A percentile compares a stretch with the other conserved stretches of the same genome.
Evolutionary conservation across 2,329 filamentous ascomycete genomes (phyloP).

Genomic region (Beauveria australis): DNA sequence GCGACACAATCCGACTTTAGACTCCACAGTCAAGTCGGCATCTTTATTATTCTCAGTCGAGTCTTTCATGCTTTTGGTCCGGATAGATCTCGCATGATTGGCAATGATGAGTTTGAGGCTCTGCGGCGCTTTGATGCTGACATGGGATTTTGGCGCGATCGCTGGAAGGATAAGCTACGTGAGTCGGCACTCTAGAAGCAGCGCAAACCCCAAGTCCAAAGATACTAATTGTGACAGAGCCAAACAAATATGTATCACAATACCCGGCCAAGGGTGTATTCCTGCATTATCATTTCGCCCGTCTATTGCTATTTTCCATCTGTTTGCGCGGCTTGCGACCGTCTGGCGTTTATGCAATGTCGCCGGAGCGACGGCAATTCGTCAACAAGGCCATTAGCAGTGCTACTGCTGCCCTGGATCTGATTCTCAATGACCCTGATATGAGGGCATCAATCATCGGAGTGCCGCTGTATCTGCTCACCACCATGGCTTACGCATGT

Average conservation of each 20-base stretch:
- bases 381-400: constrained; percentile 31
- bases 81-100: constrained; percentile 34
- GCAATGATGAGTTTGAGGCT: constrained; percentile 25
- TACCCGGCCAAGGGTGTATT: constrained; percentile 42
- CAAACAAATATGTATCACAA: constrained; percentile 36
- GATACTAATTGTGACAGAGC: constrained; percentile 23
- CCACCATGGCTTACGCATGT: constrained; percentile 24
- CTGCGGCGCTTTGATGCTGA: constrained; percentile 22
- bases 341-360: constrained; percentile 31
- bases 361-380: constrained; percentile 35
- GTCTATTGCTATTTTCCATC: constrained; percentile 40
- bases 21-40: constrained; percentile 49
- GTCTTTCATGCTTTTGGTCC: constrained; percentile 50
- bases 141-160: constrained; percentile 27
- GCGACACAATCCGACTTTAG: constrained; percentile 47
- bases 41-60: constrained; percentile 53
- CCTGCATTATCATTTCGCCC: constrained; percentile 42
- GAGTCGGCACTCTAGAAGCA: background rate
- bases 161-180: constrained; percentile 29
- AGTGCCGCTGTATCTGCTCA: constrained; percentile 24
- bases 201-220: background rate
- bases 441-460: constrained; percentile 24
- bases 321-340: constrained; percentile 30
- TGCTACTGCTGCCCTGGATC: constrained; percentile 21
- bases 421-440: constrained; percentile 23